phyloP scores from a whole-genome alignment of 345 rosid genomes.

The Hibiscus mutabilis region DNA sequence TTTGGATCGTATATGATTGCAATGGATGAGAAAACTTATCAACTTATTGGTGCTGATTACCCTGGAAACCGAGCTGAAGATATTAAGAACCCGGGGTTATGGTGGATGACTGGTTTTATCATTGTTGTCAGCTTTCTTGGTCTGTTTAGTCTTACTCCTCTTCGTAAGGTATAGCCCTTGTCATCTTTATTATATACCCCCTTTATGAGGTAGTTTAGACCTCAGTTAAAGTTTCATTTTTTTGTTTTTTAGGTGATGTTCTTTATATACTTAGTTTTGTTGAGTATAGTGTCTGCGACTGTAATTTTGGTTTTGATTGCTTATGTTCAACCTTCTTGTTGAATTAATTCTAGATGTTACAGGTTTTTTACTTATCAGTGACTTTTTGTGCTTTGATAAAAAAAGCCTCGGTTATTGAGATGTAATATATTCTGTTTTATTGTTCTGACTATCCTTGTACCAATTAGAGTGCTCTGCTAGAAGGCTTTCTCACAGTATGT shows the following conservation, averaged over 20 bases:
- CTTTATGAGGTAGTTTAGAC: neutral
- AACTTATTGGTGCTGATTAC: slow-evolving; percentile 76
- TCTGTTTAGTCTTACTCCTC: slow-evolving; percentile 78
- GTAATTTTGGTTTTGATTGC: neutral
- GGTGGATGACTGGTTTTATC: slow-evolving; percentile 88
- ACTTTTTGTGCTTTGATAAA: neutral
- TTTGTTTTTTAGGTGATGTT: neutral
- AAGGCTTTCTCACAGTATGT: neutral
- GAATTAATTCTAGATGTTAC: neutral
- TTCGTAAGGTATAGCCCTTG: slow-evolving; percentile 58
- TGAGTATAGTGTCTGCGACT: neutral
- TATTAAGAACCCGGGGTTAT: slow-evolving; percentile 68
- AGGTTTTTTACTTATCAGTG: neutral
- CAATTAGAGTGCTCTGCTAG: neutral
- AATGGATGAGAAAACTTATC: slow-evolving; percentile 78
- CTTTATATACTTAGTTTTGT: neutral
- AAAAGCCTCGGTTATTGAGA: neutral
- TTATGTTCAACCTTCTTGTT: neutral
- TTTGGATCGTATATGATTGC: slow-evolving; percentile 85
- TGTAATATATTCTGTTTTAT: neutral
- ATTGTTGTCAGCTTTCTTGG: slow-evolving; percentile 88
- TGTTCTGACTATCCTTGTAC: neutral
- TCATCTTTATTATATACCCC: neutral
- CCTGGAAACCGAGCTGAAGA: slow-evolving; percentile 73
- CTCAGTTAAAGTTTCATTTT: neutral